A percentile compares a stretch with the other conserved stretches of the same genome.
Conservation (phyloP, 2,329 filamentous ascomycete species). For the Verticillium alfalfae region DNA sequence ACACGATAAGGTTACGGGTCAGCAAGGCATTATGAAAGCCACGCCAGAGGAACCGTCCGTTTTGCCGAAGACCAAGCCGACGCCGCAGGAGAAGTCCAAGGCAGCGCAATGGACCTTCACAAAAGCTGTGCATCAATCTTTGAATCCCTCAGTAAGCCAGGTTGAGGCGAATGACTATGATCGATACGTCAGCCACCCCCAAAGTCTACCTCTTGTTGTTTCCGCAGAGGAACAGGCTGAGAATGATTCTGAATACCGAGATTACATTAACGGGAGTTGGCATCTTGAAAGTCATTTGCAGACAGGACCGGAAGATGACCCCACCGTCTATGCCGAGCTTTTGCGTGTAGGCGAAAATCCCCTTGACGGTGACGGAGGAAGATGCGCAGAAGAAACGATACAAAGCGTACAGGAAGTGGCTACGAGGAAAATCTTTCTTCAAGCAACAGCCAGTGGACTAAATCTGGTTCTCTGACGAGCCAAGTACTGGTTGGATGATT, state of each 20-base stretch:
- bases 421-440: slow-evolving; percentile 90
- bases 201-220: slow-evolving; percentile 79
- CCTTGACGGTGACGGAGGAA: slow-evolving; percentile 80
- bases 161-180: slow-evolving; percentile 82
- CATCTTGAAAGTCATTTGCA: slow-evolving; percentile 23
- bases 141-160: slow-evolving; percentile 75
- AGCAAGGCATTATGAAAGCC: slow-evolving; percentile 55
- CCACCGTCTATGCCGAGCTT: slow-evolving; percentile 71
- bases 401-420: slow-evolving; percentile 93
- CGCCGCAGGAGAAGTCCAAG: slow-evolving; percentile 67
- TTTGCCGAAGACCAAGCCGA: slow-evolving; percentile 43
- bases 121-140: slow-evolving; percentile 76
- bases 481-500: not conserved
- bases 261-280: slow-evolving; percentile 69
- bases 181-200: slow-evolving; percentile 82
- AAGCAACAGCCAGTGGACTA: slow-evolving; percentile 73
- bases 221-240: slow-evolving; percentile 60
- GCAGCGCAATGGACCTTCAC: slow-evolving; percentile 85
- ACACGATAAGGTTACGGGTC: slow-evolving; percentile 13
- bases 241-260: slow-evolving; percentile 65
- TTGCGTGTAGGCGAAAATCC: slow-evolving; percentile 74
- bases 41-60: slow-evolving; percentile 16
- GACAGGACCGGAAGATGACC: slow-evolving; percentile 55
- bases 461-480: slow-evolving; percentile 5
- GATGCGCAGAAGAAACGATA: slow-evolving; percentile 91